Base-by-base conservation (phyloP, 2,329 filamentous ascomycete species). In the Trichoderma brevicompactum region DNA sequence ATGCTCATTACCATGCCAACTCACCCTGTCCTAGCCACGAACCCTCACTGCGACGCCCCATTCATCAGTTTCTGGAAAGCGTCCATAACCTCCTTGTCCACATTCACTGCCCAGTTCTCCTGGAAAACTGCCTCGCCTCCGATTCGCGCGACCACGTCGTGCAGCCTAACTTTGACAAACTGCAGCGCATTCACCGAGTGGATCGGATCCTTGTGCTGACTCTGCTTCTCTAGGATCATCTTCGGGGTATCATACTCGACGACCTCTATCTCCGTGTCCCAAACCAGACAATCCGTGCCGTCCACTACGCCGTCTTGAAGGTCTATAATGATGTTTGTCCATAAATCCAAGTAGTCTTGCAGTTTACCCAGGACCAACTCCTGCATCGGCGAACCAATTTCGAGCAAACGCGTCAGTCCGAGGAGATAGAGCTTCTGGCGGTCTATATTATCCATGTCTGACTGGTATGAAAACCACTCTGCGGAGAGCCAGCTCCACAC, bases 301-400 rank as follows among this genome's bases (percentile, higher is more conserved):
- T 83, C 81, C 32, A 82, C 80, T 46, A 82, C 80, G 28, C 86
- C 86, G 52, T 89, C 87, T 60, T 88, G 81, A 56, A 94, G 78
- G 71, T 92, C 89, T 1, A 79, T 78, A 36, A 94, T 79, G 1
- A 92, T 84, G 68, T 85, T 86, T 1, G 89, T 91, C 92, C 92
- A 95, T 78, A 93, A 84, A 1, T 83, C 82, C 71, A 95, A 87
- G 71, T 91, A 87, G 71, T 89, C 89, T 74, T 95, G 92, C 64
- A 95, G 79, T 43, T 82, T 83, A 1, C 76, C 73, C 5, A 92
- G 77, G 2, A 87, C 81, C 62, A 90, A 83, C 0, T 85, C 81
- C 67, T 85, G 84, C 72, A 85, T 78, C 0, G 83, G 82, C 32
- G 84, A 82, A 0, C 83, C 82, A 1, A 89, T 81, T 73, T 92